Conservation (phyloP, 2,329 filamentous ascomycete species). For the Ustulina deusta region DNA sequence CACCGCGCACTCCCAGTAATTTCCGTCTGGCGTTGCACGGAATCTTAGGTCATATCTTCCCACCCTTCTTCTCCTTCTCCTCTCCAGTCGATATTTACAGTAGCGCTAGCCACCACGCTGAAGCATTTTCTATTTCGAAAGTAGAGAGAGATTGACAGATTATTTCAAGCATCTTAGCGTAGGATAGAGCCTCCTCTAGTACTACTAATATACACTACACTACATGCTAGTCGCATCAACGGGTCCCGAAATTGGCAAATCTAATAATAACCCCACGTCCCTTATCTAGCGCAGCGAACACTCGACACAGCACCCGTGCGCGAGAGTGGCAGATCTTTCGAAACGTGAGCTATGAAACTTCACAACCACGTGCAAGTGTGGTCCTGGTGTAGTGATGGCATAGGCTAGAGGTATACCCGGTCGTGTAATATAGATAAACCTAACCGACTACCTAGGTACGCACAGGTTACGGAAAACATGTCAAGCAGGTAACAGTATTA, state of each 20-base stretch:
- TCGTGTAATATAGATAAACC: no score
- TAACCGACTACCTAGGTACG: no score
- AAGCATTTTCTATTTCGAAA: not conserved
- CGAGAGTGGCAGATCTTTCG: not conserved
- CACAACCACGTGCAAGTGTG: constrained; percentile 25
- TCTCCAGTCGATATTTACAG: not conserved
- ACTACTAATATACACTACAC: no score
- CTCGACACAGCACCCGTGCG: not conserved
- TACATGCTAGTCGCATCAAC: not conserved
- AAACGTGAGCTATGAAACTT: constrained; percentile 6
- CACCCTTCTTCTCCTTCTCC: not conserved
- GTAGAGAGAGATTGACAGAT: not conserved
- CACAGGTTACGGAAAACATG: no score
- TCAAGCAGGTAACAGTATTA: no score
- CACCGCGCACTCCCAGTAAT: constrained; percentile 26
- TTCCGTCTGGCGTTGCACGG: constrained; percentile 27
- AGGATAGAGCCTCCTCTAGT: not conserved
- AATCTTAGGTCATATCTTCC: constrained; percentile 34
- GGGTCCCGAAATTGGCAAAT: constrained; percentile 1
- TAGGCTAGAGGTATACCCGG: no score
- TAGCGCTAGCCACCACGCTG: not conserved
- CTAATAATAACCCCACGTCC: constrained; percentile 27
- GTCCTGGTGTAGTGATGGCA: constrained; percentile 1
- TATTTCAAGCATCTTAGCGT: not conserved
- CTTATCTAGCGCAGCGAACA: constrained; percentile 14